Evolutionary conservation across 2,329 filamentous ascomycete species (phyloP), one percentile per base, ranked within the genome.

Genomic region (Golovinomyces cichoracearum): DNA sequence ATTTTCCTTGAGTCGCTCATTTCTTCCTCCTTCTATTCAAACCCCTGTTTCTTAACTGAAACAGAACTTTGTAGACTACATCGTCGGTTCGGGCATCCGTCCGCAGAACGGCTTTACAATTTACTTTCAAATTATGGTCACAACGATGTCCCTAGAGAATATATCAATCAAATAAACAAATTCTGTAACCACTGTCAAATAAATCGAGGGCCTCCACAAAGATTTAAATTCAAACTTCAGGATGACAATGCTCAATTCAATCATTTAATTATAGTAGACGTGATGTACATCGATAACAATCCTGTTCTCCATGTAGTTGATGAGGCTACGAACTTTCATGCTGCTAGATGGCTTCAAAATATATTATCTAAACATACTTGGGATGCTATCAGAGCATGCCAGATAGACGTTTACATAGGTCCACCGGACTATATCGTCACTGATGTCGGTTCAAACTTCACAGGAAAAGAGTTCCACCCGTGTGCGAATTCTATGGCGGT

Each of bases 281-380:
- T 47, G 3, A 47, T 47, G 45, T 47, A 47, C 13, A 22, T 47
- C 21, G 21, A 47, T 9, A 6, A 5, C 13, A 15, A 47, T 35
- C 27, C 45, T 7, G 31, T 47, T 23, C 45, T 47, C n/a, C 45
- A 47, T 25, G 26, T 47, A 10, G 29, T 47, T 35, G 45, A 47
- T 23, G n/a, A 22, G 23, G 27, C 17, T 21, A 47, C 45, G 6
- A 47, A 25, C 13, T 47, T 35, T 37, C 29, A 47, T 35, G 45
- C 45, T 3, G 21, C 27, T 4, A 35, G 17, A 35, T 47, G 27
- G 27, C 45, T 35, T 5, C 27, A 22, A n/a, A 35, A 37, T n/a
- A 21, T 47, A 5, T 22, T 17, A 2, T 2, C 45, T 4, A 35
- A 33, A 35, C n/a, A 35, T 23, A 47, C 27, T 15, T 47, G 45